Conservation (phyloP, 768 basidiomycete genomes). For the Suillus subalutaceus region DNA sequence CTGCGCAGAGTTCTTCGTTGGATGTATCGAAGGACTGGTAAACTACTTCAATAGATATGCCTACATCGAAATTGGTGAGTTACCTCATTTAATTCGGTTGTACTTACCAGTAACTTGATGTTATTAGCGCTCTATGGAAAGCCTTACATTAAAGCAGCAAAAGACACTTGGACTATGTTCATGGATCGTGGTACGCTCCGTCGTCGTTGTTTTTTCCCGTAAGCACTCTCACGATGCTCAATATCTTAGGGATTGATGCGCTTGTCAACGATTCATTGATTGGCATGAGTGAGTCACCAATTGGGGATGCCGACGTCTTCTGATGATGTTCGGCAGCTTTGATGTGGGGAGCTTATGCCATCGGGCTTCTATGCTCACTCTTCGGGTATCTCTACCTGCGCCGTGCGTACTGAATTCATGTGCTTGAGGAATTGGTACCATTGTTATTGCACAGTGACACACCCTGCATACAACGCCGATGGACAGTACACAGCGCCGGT, state of each 20-base stretch:
- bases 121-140: conserved; percentile 78
- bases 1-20: conserved; percentile 78
- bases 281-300: conserved; percentile 59
- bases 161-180: conserved; percentile 81
- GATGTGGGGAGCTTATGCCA: conserved; percentile 79
- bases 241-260: conserved; percentile 58
- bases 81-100: not conserved
- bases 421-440: not conserved
- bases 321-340: conserved; percentile 45
- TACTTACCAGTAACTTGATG: not conserved
- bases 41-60: conserved; percentile 87
- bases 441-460: conserved; percentile 50
- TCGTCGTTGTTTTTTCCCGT: not conserved
- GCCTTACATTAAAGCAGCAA: conserved; percentile 76
- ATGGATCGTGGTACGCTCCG: conserved; percentile 58
- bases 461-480: conserved; percentile 70
- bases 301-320: conserved; percentile 7
- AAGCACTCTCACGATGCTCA: not conserved
- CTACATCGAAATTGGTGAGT: conserved; percentile 78
- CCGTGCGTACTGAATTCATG: conserved; percentile 43
- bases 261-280: conserved; percentile 84
- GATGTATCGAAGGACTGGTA: conserved; percentile 67
- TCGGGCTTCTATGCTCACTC: conserved; percentile 72
- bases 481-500: conserved; percentile 82
- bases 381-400: conserved; percentile 80